These are phyloP conservation scores for Pythium monospermum DNA, from an alignment of 352 stramenopile genomes.

Conservation along the genomic window DNA sequence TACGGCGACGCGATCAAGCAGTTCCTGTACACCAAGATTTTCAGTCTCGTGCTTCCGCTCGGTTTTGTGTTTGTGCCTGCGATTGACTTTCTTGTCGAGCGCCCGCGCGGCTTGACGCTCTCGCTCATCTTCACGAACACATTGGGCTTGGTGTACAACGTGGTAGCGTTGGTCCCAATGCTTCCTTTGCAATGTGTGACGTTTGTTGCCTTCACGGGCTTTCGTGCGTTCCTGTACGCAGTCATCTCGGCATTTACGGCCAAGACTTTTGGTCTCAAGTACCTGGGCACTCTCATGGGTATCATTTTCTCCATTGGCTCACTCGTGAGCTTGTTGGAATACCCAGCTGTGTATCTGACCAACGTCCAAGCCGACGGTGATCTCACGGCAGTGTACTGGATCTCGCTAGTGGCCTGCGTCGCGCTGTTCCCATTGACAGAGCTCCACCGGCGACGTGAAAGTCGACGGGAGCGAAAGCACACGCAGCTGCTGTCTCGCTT, in stretches of 20 bases:
- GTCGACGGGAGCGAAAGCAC: slow-evolving; percentile 33
- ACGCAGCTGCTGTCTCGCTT: slow-evolving; percentile 23
- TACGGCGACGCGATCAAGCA: slow-evolving; percentile 55
- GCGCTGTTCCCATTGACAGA: slow-evolving; percentile 56
- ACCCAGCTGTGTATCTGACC: slow-evolving; percentile 66
- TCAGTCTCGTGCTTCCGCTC: slow-evolving; percentile 76
- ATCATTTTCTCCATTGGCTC: slow-evolving; percentile 79
- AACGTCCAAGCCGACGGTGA: slow-evolving; percentile 57
- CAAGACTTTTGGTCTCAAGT: slow-evolving; percentile 82
- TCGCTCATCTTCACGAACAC: slow-evolving; percentile 69
- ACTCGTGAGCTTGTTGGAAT: slow-evolving; percentile 66
- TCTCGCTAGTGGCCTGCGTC: slow-evolving; percentile 47
- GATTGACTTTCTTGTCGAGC: slow-evolving; percentile 79
- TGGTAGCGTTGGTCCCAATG: slow-evolving; percentile 54
- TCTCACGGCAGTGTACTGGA: slow-evolving; percentile 42
- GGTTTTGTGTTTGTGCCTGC: slow-evolving; percentile 79
- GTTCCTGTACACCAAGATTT: slow-evolving; percentile 82
- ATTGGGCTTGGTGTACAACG: slow-evolving; percentile 69
- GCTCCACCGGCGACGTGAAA: slow-evolving; percentile 19
- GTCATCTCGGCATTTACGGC: slow-evolving; percentile 79
- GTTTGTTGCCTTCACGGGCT: slow-evolving; percentile 78
- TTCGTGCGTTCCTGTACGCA: slow-evolving; percentile 83
- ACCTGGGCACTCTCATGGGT: slow-evolving; percentile 75
- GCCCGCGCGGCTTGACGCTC: slow-evolving; percentile 43
- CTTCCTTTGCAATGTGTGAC: slow-evolving; percentile 59